Evolutionary conservation across 2,329 filamentous ascomycete genomes (phyloP), one percentile per base, ranked within the genome.

Genomic region (Daldinia sp.): DNA sequence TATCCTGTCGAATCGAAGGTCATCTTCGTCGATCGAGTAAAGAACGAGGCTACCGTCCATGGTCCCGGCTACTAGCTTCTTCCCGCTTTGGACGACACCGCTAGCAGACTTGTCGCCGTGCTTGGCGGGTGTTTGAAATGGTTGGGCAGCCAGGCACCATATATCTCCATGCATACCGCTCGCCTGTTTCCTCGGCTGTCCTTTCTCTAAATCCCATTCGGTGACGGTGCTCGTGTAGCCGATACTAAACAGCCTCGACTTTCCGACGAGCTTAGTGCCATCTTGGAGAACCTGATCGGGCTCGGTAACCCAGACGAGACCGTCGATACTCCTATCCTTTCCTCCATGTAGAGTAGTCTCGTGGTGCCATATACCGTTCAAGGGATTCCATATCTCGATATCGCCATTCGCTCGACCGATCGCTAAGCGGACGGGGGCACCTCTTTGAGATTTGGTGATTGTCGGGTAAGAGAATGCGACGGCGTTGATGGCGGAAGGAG

Each of bases 361-460:
- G 79, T 98, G 96, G 71, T 93, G 88, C 96, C 96, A 99, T 69
- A 86, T 84, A 15, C 93, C 93, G 71, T 88, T 88, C 60, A 90
- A 83, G 2, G 95, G 94, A 79, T 97, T 97, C 96, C 96, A 99
- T 72, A 99, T 94, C 82, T 99, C 96, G 74, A 99, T 96, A 77
- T 97, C 93, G 74, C 96, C 96, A 79, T 98, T 98, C 65, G 93
- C 92, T 73, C 96, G 91, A 67, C 96, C 96, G 75, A 99, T 88
- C 1, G 96, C 96, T 61, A 98, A 88, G 73, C 94, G 89, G 62
- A 93, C 86, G 59, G 86, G 89, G 69, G 85, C 87, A 23, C 86
- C 85, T 74, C 81, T 86, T 74, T 78, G 82, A 71, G 82, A 80
- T 67, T 85, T 82, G 72, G 81, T 81, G 58, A 82, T 71, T 68